Conservation (phyloP, 2,329 filamentous ascomycete genomes). For the Escovopsis sp. region DNA sequence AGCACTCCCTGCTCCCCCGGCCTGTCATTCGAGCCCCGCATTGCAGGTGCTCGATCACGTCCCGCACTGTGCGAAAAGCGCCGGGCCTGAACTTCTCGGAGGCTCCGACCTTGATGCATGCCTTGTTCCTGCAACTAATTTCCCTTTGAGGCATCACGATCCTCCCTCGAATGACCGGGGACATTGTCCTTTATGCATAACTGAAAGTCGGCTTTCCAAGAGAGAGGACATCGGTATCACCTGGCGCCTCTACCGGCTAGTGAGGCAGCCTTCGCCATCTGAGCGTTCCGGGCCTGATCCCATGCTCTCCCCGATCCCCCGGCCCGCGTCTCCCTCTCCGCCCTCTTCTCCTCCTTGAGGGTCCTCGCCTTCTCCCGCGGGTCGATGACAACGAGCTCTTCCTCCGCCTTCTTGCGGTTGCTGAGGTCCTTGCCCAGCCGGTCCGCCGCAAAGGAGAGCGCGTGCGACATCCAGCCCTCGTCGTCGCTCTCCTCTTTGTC, state of each 20-base stretch:
- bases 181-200: neutral
- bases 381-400: constrained; percentile 87
- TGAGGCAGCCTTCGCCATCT: constrained; percentile 37
- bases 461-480: constrained; percentile 73
- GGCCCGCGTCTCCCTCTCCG: constrained; percentile 38
- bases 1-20: too few relatives aligned
- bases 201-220: neutral
- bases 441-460: constrained; percentile 76
- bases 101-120: too few relatives aligned
- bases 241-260: constrained; percentile 42
- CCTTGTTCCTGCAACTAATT: too few relatives aligned
- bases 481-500: constrained; percentile 45
- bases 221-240: constrained; percentile 15
- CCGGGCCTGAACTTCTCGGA: too few relatives aligned
- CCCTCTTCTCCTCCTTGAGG: constrained; percentile 49
- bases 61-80: too few relatives aligned
- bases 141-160: neutral
- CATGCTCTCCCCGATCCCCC: constrained; percentile 41
- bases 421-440: constrained; percentile 80
- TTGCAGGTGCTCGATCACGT: too few relatives aligned
- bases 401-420: constrained; percentile 82
- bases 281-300: constrained; percentile 43
- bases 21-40: too few relatives aligned
- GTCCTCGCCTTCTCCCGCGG: constrained; percentile 68
- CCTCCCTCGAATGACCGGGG: neutral